These are phyloP conservation scores for Trichoderma virens DNA, from an alignment of 495 filamentous ascomycete genomes.

Conservation along the genomic window DNA sequence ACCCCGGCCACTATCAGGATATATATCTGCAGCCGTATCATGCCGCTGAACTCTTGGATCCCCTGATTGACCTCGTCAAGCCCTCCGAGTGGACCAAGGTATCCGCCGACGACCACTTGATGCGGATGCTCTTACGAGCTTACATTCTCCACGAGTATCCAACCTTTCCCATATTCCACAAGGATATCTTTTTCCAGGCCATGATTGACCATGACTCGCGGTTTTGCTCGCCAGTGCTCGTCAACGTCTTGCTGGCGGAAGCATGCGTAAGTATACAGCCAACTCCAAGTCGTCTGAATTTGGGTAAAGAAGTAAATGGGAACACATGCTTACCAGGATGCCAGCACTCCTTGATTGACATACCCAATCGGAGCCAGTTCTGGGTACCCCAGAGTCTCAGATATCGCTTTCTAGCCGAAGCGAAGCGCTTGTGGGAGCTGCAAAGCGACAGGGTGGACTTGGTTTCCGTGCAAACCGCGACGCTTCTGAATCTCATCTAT, in stretches of 20 bases:
- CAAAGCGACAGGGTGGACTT: conserved; percentile 17
- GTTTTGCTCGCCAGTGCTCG: conserved; percentile 19
- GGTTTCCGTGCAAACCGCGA: conserved; percentile 21
- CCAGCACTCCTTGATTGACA: conserved; percentile 17
- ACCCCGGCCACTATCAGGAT: not conserved
- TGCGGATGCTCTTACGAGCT: conserved; percentile 16
- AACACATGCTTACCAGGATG: not conserved
- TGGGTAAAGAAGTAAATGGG: not conserved
- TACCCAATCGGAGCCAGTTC: conserved; percentile 21
- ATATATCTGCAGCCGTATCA: conserved; percentile 20
- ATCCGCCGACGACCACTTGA: conserved; percentile 17
- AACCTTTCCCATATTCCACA: conserved; percentile 17
- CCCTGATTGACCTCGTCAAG: conserved; percentile 15
- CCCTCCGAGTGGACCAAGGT: conserved; percentile 19
- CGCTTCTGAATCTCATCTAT: conserved; percentile 22
- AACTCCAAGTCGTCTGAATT: not conserved
- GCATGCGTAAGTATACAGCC: conserved; percentile 9
- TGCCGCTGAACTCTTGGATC: conserved; percentile 17
- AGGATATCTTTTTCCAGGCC: conserved; percentile 19
- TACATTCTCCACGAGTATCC: conserved; percentile 21
- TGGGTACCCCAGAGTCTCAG: conserved; percentile 23
- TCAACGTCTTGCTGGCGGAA: conserved; percentile 11
- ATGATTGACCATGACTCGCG: conserved; percentile 14
- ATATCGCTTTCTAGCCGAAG: conserved; percentile 27
- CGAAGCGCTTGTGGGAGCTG: conserved; percentile 26